These are phyloP conservation scores for Oryza nivara DNA, from an alignment of 176 grass and related monocot species.

Conservation along the genomic window DNA sequence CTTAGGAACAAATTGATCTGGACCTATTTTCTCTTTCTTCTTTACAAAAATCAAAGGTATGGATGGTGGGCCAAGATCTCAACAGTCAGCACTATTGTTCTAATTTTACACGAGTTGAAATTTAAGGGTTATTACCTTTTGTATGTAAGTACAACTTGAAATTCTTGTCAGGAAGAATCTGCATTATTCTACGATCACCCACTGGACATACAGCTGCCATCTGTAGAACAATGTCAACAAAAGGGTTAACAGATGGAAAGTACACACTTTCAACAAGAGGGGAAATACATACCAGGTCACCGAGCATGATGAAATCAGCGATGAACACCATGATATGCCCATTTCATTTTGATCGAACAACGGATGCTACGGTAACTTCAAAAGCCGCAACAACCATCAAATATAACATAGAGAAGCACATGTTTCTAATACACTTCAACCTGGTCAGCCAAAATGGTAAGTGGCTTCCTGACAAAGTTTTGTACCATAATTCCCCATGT, in stretches of 20 bases:
- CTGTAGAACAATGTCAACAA: conserved; percentile 24
- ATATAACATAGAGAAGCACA: conserved; percentile 32
- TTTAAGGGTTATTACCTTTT: not conserved
- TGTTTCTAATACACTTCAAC: conserved; percentile 26
- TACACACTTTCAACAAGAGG: conserved; percentile 28
- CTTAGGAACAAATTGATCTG: not conserved
- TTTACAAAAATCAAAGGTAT: not conserved
- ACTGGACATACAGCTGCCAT: not conserved
- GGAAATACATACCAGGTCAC: conserved; percentile 39
- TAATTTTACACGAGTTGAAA: not conserved
- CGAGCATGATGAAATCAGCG: not conserved
- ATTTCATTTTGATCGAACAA: conserved; percentile 32
- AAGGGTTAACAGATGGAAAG: not conserved
- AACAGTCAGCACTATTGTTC: not conserved
- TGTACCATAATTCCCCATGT: conserved; percentile 81
- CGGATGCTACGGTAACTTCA: not conserved
- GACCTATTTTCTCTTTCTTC: not conserved
- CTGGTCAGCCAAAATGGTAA: conserved; percentile 39
- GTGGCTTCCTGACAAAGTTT: conserved; percentile 58
- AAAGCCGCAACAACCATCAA: conserved; percentile 13
- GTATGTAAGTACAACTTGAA: conserved; percentile 17
- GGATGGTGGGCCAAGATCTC: not conserved
- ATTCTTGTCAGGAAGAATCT: not conserved
- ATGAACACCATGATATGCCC: not conserved
- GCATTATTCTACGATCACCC: not conserved